Percentiles rank a stretch among this genome's conserved stretches.
Conservation (phyloP, 2,329 filamentous ascomycete species). For the Fusarium secorum region DNA sequence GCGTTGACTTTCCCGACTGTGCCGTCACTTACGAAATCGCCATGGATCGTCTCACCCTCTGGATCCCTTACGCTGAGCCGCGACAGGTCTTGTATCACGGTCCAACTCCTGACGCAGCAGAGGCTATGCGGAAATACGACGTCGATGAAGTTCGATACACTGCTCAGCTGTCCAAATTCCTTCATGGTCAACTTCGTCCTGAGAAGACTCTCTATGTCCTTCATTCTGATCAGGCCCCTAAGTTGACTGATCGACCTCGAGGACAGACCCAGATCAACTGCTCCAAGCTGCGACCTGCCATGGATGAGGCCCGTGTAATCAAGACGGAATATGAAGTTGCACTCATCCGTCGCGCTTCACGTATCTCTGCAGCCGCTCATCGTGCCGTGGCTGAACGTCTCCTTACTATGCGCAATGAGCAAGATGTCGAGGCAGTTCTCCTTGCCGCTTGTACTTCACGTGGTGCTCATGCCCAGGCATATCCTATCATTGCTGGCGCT, state of each 20-base stretch:
- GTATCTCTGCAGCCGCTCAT: conserved; percentile 81
- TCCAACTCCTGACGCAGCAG: conserved; percentile 64
- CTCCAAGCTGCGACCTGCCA: conserved; percentile 68
- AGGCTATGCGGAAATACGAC: conserved; percentile 69
- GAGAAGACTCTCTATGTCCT: conserved; percentile 56
- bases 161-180: conserved; percentile 58
- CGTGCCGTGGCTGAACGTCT: conserved; percentile 73
- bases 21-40: conserved; percentile 65
- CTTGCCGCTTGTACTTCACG: conserved; percentile 73
- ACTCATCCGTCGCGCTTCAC: conserved; percentile 81
- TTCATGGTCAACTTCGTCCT: conserved; percentile 51
- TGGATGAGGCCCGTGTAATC: conserved; percentile 80
- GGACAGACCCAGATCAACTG: conserved; percentile 55
- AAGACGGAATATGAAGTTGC: conserved; percentile 89
- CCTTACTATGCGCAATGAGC: conserved; percentile 73
- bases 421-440: conserved; percentile 83
- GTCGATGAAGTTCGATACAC: conserved; percentile 75
- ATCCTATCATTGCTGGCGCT: conserved; percentile 86
- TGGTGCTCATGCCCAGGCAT: conserved; percentile 81
- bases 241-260: conserved; percentile 50
- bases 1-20: conserved; percentile 63
- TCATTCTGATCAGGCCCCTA: conserved; percentile 54
- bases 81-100: conserved; percentile 70
- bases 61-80: conserved; percentile 74
- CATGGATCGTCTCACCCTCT: conserved; percentile 72